These are phyloP conservation scores for Fusarium coicis DNA, from an alignment of 2,329 filamentous ascomycete species.

Conservation along the genomic window DNA sequence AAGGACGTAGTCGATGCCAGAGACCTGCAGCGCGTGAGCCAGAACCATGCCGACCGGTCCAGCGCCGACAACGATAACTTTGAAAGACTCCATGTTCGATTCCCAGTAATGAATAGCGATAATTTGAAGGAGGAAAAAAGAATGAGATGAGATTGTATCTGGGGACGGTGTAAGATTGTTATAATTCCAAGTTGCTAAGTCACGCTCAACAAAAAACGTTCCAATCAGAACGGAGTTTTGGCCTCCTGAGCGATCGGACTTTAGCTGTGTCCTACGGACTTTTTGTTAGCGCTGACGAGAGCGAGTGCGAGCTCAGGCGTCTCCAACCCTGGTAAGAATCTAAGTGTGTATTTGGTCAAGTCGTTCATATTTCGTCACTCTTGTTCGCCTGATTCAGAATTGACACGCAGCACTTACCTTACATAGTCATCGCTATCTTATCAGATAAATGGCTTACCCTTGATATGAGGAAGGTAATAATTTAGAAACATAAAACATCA, in stretches of 20 bases:
- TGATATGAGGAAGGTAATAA: no score
- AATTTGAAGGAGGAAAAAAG: no score
- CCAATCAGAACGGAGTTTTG: not conserved
- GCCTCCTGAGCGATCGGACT: not conserved
- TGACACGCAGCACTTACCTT: not conserved
- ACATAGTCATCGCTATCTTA: no score
- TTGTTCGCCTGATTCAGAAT: fast-evolving
- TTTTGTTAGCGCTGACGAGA: not conserved
- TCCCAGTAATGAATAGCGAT: no score
- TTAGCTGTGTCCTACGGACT: not conserved
- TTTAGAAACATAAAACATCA: no score
- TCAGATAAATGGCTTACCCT: no score
- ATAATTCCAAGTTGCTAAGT: not conserved
- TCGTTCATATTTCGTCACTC: fast-evolving
- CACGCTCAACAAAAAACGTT: not conserved
- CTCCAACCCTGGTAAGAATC: fast-evolving
- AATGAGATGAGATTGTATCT: not conserved
- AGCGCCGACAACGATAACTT: slow-evolving; percentile 22
- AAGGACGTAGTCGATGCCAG: slow-evolving; percentile 14
- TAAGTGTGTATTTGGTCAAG: fast-evolving
- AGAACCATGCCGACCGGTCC: slow-evolving; percentile 18
- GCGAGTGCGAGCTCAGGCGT: not conserved
- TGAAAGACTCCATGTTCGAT: slow-evolving; percentile 11
- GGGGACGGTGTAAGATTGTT: not conserved
- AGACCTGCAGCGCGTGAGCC: slow-evolving; percentile 14